Evolutionary conservation across 2,329 filamentous ascomycete genomes (phyloP).

Genomic region (Alternaria tenuissima): DNA sequence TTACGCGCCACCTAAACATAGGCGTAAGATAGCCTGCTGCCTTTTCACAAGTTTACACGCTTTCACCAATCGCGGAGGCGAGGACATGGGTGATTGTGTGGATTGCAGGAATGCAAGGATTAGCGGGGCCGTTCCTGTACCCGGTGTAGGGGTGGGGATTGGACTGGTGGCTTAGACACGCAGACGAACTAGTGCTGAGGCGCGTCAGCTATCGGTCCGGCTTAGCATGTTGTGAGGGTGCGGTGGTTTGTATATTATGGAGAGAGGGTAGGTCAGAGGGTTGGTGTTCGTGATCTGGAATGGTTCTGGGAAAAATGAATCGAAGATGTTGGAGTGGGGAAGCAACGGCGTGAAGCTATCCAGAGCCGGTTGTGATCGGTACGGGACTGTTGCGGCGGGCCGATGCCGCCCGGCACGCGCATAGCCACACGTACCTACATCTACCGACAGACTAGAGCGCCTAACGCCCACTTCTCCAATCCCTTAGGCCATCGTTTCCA

Average conservation of each 20-base stretch:
- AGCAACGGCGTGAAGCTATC: not conserved
- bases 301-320: not conserved
- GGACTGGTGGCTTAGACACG: constrained; percentile 8
- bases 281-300: not conserved
- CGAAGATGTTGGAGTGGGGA: not conserved
- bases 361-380: constrained; percentile 3
- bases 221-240: not conserved
- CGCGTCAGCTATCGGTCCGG: not conserved
- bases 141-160: not conserved
- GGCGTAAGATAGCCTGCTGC: constrained; percentile 1
- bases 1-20: constrained; percentile 18
- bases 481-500: not conserved
- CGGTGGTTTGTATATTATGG: not conserved
- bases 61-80: constrained; percentile 3
- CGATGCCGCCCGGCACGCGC: not conserved
- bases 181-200: constrained; percentile 9
- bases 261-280: not conserved
- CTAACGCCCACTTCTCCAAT: not conserved
- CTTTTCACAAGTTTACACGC: not conserved
- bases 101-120: not conserved
- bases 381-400: constrained; percentile 3
- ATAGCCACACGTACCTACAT: constrained; percentile 4
- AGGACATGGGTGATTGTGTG: not conserved
- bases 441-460: not conserved
- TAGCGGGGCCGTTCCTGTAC: constrained; percentile 5